phyloP scores from a whole-genome alignment of 306 rosid genomes.

The Trifolium fragiferum region DNA sequence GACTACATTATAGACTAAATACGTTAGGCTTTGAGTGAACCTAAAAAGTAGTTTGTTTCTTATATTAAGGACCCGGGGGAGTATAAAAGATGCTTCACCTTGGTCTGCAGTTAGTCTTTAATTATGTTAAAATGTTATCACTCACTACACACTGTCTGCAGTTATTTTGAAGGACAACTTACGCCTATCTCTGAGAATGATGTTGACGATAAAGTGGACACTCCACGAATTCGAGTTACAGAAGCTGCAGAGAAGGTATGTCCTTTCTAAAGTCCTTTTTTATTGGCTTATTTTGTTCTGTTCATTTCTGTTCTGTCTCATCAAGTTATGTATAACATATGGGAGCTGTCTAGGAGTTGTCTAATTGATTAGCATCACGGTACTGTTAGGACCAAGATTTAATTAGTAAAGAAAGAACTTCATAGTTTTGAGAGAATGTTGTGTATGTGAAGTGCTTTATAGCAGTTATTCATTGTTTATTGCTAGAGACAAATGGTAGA shows the following conservation, averaged over 20 bases:
- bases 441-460: neutral
- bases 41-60: too few relatives aligned
- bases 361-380: conserved; percentile 6
- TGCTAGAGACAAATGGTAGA: neutral
- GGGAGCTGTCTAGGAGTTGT: neutral
- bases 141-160: conserved; percentile 44
- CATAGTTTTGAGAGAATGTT: conserved; percentile 13
- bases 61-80: too few relatives aligned
- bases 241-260: conserved; percentile 92
- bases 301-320: neutral
- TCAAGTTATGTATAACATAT: conserved; percentile 2
- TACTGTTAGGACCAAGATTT: neutral
- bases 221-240: conserved; percentile 57
- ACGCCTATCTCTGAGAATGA: conserved; percentile 79
- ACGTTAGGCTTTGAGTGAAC: too few relatives aligned
- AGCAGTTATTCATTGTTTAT: conserved; percentile 23
- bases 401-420: neutral
- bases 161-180: conserved; percentile 93
- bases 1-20: too few relatives aligned
- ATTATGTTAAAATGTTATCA: conserved; percentile 7
- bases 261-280: conserved; percentile 1
- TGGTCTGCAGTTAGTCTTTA: conserved; percentile 28
- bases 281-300: conserved; percentile 25
- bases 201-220: conserved; percentile 54
- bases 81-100: conserved; percentile 30